Evolutionary conservation across 1,284 basidiomycete genomes (phyloP).

Genomic region (Irpex rosettiformis): DNA sequence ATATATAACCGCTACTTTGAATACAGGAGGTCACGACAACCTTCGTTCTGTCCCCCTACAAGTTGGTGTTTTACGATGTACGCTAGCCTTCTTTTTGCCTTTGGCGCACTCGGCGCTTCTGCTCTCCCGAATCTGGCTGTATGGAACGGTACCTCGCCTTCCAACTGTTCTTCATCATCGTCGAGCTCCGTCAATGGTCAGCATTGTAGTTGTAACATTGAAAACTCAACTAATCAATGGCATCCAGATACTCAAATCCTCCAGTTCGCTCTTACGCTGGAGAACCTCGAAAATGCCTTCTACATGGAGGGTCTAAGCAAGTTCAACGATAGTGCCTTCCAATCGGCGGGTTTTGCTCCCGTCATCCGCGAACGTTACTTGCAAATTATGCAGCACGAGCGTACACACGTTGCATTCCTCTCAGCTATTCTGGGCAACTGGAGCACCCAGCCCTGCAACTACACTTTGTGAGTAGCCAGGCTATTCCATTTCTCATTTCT

Average conservation of each 20-base stretch:
- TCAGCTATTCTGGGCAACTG: neutral
- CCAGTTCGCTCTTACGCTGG: slow-evolving; percentile 66
- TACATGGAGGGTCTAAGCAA: slow-evolving; percentile 31
- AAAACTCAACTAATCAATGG: neutral
- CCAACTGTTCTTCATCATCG: no score
- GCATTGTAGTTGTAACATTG: neutral
- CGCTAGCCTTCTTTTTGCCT: neutral
- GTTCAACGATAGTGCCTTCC: slow-evolving; percentile 4
- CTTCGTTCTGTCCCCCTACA: neutral
- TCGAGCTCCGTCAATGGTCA: neutral
- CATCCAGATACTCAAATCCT: slow-evolving; percentile 36
- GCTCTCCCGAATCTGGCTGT: neutral
- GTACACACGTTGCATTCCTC: neutral
- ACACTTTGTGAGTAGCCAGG: slow-evolving; percentile 42
- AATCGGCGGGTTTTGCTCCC: neutral
- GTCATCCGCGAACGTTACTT: slow-evolving; percentile 1
- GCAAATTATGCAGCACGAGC: slow-evolving; percentile 6
- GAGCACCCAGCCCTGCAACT: slow-evolving; percentile 5
- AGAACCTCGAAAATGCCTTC: slow-evolving; percentile 71
- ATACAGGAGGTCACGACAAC: neutral
- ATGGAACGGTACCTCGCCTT: neutral
- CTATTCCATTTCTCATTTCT: neutral
- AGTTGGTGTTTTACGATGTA: neutral
- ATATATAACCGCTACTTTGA: neutral
- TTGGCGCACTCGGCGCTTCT: neutral